Percentiles rank a stretch among this genome's conserved stretches.
Conservation (phyloP, 768 basidiomycete species). For the Phanerochaete carnosa region DNA sequence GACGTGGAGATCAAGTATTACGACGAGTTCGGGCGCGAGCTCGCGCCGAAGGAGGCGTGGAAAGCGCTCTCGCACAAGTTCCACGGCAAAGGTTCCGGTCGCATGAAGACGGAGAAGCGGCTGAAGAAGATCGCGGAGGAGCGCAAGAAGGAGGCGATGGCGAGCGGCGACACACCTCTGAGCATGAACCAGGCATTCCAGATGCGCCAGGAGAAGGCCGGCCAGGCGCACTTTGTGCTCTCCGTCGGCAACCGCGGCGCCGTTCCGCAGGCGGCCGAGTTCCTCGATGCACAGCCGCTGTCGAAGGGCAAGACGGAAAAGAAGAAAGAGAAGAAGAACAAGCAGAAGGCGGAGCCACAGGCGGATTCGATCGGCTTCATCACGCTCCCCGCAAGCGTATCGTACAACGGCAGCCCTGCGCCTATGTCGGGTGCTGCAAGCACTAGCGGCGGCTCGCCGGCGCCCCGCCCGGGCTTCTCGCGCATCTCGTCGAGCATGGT, state of each 20-base stretch:
- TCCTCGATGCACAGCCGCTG: slow-evolving; percentile 76
- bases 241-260: slow-evolving; percentile 94
- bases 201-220: slow-evolving; percentile 87
- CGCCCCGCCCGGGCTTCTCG: slow-evolving; percentile 72
- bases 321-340: slow-evolving; percentile 74
- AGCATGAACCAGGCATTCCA: slow-evolving; percentile 96
- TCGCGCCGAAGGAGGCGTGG: slow-evolving; percentile 97
- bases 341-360: slow-evolving; percentile 45
- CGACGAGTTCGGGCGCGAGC: slow-evolving; percentile 87
- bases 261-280: slow-evolving; percentile 81
- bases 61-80: slow-evolving; percentile 97
- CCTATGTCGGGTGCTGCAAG: slow-evolving; percentile 36
- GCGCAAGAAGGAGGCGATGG: slow-evolving; percentile 91
- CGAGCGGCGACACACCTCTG: slow-evolving; percentile 90
- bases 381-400: slow-evolving; percentile 60
- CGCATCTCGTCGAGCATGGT: slow-evolving; percentile 61
- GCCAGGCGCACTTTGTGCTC: slow-evolving; percentile 94
- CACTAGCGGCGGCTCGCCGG: slow-evolving; percentile 51
- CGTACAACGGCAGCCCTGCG: slow-evolving; percentile 43
- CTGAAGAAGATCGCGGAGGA: slow-evolving; percentile 98
- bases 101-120: slow-evolving; percentile 96
- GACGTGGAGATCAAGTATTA: slow-evolving; percentile 96
- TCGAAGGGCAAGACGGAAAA: slow-evolving; percentile 84
- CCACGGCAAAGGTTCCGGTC: slow-evolving; percentile 96
- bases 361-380: slow-evolving; percentile 67